Conservation (phyloP, 2,329 filamentous ascomycete genomes). For the Aureobasidium lini region DNA sequence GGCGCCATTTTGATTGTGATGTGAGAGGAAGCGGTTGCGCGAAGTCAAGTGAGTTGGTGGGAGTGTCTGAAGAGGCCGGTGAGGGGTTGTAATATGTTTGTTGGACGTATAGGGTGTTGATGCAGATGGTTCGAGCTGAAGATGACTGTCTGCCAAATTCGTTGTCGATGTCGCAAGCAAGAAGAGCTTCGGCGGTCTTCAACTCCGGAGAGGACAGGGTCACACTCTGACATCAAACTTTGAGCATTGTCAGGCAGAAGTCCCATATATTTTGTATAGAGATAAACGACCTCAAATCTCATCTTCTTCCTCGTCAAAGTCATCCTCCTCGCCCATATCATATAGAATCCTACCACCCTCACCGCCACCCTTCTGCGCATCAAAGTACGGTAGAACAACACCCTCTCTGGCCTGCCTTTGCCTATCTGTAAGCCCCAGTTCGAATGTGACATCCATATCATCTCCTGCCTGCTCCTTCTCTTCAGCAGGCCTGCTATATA, state of each 20-base stretch:
- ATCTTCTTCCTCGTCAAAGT: constrained; percentile 94
- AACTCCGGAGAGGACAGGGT: not conserved
- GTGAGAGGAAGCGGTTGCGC: not conserved
- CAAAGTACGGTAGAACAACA: constrained; percentile 90
- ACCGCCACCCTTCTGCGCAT: constrained; percentile 76
- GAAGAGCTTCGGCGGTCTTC: not conserved
- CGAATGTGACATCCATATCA: constrained; percentile 67
- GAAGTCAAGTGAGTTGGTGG: not conserved
- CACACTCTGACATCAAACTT: not conserved
- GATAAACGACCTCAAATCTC: constrained; percentile 54
- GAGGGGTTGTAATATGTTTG: not conserved
- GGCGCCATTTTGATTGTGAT: constrained; percentile 1
- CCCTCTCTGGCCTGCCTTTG: constrained; percentile 80
- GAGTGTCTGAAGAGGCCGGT: too few species aligned
- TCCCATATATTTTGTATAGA: too few species aligned
- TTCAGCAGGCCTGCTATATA: constrained; percentile 48
- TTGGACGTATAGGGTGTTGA: not conserved
- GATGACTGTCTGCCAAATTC: too few species aligned
- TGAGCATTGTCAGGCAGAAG: too few species aligned
- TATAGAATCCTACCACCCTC: constrained; percentile 92
- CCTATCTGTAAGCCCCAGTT: constrained; percentile 79
- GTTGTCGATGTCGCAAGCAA: not conserved
- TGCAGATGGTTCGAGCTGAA: not conserved
- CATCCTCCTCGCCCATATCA: constrained; percentile 92
- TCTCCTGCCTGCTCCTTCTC: constrained; percentile 41